Evolutionary conservation across 441 rosid genomes (phyloP), one percentile per base, ranked within the genome.

Genomic region (Mallotus repandus): DNA sequence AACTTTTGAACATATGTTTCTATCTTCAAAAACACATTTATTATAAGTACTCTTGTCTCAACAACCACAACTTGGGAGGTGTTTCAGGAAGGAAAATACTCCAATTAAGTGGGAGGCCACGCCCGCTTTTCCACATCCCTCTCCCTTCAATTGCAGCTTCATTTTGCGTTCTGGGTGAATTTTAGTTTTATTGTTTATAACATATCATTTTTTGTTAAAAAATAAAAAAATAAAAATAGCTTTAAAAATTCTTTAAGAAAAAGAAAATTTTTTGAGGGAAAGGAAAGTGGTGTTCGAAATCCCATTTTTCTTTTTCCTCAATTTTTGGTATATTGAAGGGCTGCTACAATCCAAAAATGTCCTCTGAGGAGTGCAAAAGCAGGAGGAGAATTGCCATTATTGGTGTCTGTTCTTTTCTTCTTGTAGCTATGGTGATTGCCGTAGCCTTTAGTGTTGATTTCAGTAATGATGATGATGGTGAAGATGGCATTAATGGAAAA

Each of bases 351-450:
- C 2, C 0, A 9, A 63, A 74, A 64, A 87, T 84, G 90, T 48
- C 80, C 0, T 78, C 72, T 18, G 81, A 85, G 0, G 84, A 78
- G 59, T 79, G 76, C 0, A 53, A 69, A 55, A 85, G 73, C 77
- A 86, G 81, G 68, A 88, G 72, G 85, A 85, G 89, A 59, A 19
- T 80, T 25, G 82, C 77, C 1, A 43, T 83, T 2, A 82, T 84
- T 32, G 85, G 79, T 12, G 49, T 86, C 63, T 84, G 89, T 48
- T 77, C 88, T 4, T 41, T 86, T 70, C 82, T 94, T 58, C 78
- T 94, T 7, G 84, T 88, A 29, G 82, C 87, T 6, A 81, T 87
- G 85, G 88, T 83, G 54, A 75, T 84, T 4, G 90, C 89, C 0
- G 89, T 91, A 16, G 73, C 89, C 0, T 66, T 86, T 2, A 86